Evolutionary conservation across 805 yeast species (phyloP), one percentile per base, ranked within the genome.

Genomic region (Pichia phayaonensis): DNA sequence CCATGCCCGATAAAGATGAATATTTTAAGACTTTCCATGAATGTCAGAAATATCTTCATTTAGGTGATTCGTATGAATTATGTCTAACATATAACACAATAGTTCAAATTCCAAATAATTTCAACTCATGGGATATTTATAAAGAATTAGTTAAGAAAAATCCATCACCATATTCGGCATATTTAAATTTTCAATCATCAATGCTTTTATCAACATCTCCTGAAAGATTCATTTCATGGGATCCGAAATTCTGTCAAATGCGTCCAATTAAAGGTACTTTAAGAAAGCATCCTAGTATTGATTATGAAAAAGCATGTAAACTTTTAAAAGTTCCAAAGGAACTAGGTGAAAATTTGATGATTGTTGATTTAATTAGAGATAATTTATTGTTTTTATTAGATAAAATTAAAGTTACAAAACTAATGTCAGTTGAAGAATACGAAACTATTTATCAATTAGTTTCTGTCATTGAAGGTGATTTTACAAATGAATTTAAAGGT

Each of bases 201-300:
- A 72, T 74, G 13, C 68, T 94, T 31, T 72, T 92, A 2, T 88
- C 96, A 2, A 84, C 97, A 0, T 92, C 98, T 0, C 99, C 99
- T 0, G 99, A 94, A 65, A 72, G 99, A 55, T 95, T 94, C 61
- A 63, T 95, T 47, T 76, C 83, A 2, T 95, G 98, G 97, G 74
- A 75, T 49, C 64, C 72, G 22, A 62, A 66, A 0, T 56, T 55
- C 22, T 85, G 94, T 51, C 95, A 94, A 66, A 74, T 94, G 61
- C 74, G 98, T 49, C 99, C 99, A 1, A 94, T 94, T 50, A 94
- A 94, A 64, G 99, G 99, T 5, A 94, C 99, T 0, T 96, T 94
- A 2, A 80, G 74, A 57, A 89, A 88, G 58, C 68, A 78, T 0
- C 69, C 74, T 0, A 76, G 68, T 0, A 73, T 85, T 70, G 73